Evolutionary conservation across 1,284 basidiomycete genomes (phyloP).

Genomic region (Kalmanozyma brasiliensis): DNA sequence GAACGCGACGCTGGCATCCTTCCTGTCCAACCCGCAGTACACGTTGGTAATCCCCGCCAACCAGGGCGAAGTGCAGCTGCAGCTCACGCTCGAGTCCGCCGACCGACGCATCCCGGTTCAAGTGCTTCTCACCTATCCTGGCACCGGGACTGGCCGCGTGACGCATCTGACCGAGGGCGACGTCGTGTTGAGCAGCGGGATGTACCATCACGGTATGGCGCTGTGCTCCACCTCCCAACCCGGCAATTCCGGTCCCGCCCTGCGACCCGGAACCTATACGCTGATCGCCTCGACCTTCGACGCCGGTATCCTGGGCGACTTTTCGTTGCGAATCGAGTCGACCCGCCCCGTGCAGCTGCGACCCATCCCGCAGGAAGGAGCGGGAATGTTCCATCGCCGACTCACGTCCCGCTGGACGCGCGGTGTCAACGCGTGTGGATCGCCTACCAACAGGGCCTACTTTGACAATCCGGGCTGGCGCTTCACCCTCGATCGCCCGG

Average conservation of each 20-base stretch:
- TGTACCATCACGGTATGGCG: conserved; percentile 83
- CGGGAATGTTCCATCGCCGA: conserved; percentile 84
- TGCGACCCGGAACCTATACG: conserved; percentile 76
- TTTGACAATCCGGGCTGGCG: conserved; percentile 77
- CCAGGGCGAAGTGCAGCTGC: conserved; percentile 48
- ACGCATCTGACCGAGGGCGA: conserved; percentile 73
- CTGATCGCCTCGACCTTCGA: conserved; percentile 85
- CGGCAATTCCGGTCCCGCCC: background rate
- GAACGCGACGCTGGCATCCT: conserved; percentile 80
- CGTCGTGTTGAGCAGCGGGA: conserved; percentile 78
- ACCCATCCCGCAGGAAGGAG: conserved; percentile 78
- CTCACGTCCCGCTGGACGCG: conserved; percentile 73
- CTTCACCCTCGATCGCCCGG: conserved; percentile 64
- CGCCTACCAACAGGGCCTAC: conserved; percentile 76
- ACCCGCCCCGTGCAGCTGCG: conserved; percentile 70
- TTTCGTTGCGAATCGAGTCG: conserved; percentile 74
- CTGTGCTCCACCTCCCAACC: conserved; percentile 69
- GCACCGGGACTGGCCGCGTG: conserved; percentile 71
- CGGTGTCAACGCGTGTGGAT: conserved; percentile 75
- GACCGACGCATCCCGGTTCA: conserved; percentile 79
- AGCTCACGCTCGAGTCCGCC: conserved; percentile 73
- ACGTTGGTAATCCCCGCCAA: conserved; percentile 70
- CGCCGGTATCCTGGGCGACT: conserved; percentile 76
- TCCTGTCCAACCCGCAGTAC: conserved; percentile 91
- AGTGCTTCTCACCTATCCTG: conserved; percentile 72